phyloP scores from a whole-genome alignment of 495 filamentous ascomycete species.

The Peziza echinospora region DNA sequence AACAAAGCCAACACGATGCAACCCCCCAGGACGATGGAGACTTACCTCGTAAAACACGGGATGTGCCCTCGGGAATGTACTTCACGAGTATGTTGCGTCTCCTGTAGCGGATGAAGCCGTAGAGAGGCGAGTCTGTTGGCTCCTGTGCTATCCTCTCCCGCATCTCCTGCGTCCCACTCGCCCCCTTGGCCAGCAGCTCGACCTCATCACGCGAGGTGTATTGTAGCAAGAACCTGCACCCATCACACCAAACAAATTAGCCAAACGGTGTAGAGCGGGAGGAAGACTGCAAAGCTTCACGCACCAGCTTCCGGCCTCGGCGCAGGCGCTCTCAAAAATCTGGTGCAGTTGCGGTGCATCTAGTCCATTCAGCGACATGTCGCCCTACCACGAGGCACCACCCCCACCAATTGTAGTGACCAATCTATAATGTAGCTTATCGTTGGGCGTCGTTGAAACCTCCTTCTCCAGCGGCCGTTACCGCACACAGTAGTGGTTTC shows the following conservation, averaged over 20 bases:
- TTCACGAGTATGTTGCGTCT: slow-evolving; percentile 80
- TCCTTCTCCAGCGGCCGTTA: no score
- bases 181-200: slow-evolving; percentile 53
- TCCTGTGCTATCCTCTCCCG: slow-evolving; percentile 56
- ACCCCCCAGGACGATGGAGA: background rate
- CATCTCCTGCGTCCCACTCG: slow-evolving; percentile 65
- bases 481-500: no score
- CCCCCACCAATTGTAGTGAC: no score
- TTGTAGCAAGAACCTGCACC: slow-evolving; percentile 71
- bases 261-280: background rate
- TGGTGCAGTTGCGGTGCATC: slow-evolving; percentile 61
- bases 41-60: slow-evolving; percentile 74
- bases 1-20: slow-evolving; percentile 1
- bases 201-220: slow-evolving; percentile 80
- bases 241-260: slow-evolving; percentile 2
- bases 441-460: no score
- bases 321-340: slow-evolving; percentile 57
- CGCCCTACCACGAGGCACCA: no score
- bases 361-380: slow-evolving; percentile 97
- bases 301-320: slow-evolving; percentile 88
- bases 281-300: slow-evolving; percentile 18
- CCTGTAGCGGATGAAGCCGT: slow-evolving; percentile 76
- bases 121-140: slow-evolving; percentile 65
- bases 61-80: slow-evolving; percentile 75
- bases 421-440: no score